phyloP scores from a whole-genome alignment of 345 rosid genomes.

The Toxicodendron radicans region DNA sequence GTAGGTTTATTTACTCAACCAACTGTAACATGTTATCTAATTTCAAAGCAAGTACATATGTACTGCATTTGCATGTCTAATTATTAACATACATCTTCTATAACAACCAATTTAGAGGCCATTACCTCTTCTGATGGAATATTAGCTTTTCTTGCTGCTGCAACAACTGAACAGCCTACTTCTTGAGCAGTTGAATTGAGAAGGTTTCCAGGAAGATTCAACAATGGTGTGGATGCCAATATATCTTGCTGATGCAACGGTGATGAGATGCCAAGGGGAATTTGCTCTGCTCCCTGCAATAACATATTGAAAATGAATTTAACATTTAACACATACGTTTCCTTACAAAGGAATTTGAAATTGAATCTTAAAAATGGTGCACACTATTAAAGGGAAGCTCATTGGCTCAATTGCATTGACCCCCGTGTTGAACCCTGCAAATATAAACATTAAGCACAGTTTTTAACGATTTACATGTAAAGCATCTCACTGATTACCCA shows the following conservation, averaged over 20 bases:
- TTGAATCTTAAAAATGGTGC: background rate
- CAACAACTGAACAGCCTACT: background rate
- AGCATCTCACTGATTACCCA: background rate
- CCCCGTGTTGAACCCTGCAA: background rate
- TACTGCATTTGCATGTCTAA: background rate
- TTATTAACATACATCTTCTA: background rate
- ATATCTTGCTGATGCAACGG: background rate
- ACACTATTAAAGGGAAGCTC: conserved; percentile 9
- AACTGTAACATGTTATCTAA: background rate
- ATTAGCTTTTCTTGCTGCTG: conserved; percentile 2
- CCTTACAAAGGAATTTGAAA: background rate
- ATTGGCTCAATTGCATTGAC: conserved; percentile 5
- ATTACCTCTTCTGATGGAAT: conserved; percentile 8
- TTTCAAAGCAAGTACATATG: background rate
- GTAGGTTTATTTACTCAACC: background rate
- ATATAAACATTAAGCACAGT: background rate
- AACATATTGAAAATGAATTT: background rate
- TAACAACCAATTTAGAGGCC: background rate
- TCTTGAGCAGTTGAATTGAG: conserved; percentile 5
- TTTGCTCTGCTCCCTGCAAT: conserved; percentile 12
- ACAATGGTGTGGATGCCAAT: background rate
- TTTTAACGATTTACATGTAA: background rate
- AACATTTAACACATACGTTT: background rate
- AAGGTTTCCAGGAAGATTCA: background rate
- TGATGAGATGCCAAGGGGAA: conserved; percentile 2